Base-by-base conservation (phyloP, 139 green algal species). In the Tetraselmis striata region DNA sequence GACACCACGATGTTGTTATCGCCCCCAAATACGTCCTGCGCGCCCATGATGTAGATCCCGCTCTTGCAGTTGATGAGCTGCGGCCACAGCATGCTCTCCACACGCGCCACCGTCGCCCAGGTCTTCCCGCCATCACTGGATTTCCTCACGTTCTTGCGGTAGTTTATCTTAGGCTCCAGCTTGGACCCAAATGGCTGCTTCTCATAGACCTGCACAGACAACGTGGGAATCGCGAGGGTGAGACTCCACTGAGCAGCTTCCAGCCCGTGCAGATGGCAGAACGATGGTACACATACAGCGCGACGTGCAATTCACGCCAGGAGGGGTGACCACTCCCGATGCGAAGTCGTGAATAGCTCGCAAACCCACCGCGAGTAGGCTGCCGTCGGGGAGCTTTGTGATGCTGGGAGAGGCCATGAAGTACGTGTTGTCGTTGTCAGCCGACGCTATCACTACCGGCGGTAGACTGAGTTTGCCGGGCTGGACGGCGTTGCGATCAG, bases 1-100 rank as follows among this genome's bases (percentile, higher is more conserved):
- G 76, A 80, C 58, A 86, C 84, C 25, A 86, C 80, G 29, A 86
- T 30, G 76, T 86, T 86, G 59, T 86, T 86, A 59, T 86, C 80
- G 22, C 25, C 22, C n/a, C 26, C 31, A 31, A 86, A 86, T 28
- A 79, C 32, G 58, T 76, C 76, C 80, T 86, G 67, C 23, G 79
- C 81, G 58, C 83, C 83, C n/a, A 86, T 81, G 2, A 86, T 29
- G 75, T 86, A 86, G 1, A 84, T 76, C 28, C 83, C 83, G 45
- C 45, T 67, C 18, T 67, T 67, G 18, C 45, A 67, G 45, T 67
- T 67, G 45, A 67, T 67, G 11, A 67, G 45, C 18, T 67, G 45
- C 45, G 45, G 45, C 45, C 45, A 67, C 45, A 67, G 45, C 45
- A 67, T 67, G 45, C 45, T 5, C 5, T 18, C 45, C 45, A 67